Conservation (phyloP, 192 early-diverging fungal species). For the Backusella circina region DNA sequence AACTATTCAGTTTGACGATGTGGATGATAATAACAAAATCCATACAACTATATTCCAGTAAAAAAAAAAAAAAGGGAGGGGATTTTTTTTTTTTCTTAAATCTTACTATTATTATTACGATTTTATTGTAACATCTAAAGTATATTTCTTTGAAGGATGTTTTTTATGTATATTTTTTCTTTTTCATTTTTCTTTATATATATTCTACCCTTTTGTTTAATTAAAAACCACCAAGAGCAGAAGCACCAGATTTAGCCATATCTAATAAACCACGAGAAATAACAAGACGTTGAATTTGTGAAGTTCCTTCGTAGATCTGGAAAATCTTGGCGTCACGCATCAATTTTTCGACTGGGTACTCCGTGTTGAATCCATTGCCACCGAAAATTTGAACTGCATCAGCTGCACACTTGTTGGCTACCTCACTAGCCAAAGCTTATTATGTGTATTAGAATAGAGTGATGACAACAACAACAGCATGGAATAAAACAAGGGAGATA, state of each 20-base stretch:
- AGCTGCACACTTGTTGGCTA: constrained; percentile 74
- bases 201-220: not conserved
- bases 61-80: not conserved
- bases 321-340: constrained; percentile 94
- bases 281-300: constrained; percentile 91
- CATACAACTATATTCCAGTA: constrained; percentile 7
- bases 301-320: constrained; percentile 96
- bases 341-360: constrained; percentile 96
- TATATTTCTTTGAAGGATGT: not conserved
- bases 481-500: not conserved
- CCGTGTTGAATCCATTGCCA: constrained; percentile 77
- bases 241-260: constrained; percentile 33
- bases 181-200: not conserved
- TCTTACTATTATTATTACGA: not conserved
- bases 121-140: not conserved
- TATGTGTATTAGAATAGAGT: not conserved
- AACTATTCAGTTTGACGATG: constrained; percentile 21
- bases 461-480: not conserved
- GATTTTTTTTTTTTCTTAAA: not conserved
- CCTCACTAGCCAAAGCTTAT: constrained; percentile 66
- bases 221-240: constrained; percentile 28
- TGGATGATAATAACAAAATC: constrained; percentile 2
- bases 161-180: not conserved
- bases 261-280: constrained; percentile 84
- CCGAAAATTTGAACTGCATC: constrained; percentile 98